Evolutionary conservation across 169 alveolate genomes (phyloP), one percentile per base, ranked within the genome.

Genomic region (Plasmodium sp.): DNA sequence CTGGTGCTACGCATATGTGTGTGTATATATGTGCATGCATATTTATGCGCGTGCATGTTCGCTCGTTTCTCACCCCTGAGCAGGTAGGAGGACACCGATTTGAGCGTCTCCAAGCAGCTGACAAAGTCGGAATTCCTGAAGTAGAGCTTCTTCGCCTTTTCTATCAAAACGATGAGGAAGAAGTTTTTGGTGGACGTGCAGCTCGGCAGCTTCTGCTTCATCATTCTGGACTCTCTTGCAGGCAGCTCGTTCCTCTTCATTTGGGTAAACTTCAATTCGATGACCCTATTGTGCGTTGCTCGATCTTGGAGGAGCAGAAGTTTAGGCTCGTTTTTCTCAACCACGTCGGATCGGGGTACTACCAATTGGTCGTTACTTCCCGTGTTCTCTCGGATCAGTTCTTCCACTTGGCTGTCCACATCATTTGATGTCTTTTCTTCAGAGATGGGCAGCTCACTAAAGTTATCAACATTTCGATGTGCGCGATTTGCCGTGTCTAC

Each of bases 141-240:
- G 81, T 75, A 86, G 33, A 74, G 81, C 45, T 86, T 86, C 72
- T 86, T 86, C 9, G 93, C 93, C 72, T 86, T 86, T 86, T 86
- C 93, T 36, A 86, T 86, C 81, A 86, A 22, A 7, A 86, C 71
- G 62, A 86, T 86, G 43, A 86, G 81, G 62, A 86, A 86, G 83
- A 86, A 86, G 34, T 86, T 86, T 56, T 86, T 86, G 45, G 93
- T 86, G 43, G 93, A 86, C 43, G 93, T 51, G 39, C 58, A 86
- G 39, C 45, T 77, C 27, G 93, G 58, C 27, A 74, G 18, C 27
- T 83, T 51, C 72, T 86, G 58, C 48, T 86, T 86, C 45, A 86
- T 16, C 77, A 75, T 86, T 79, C 93, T 86, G 12, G 93, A 75
- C 39, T 86, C 93, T 51, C 93, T 86, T 75, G 93, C 93, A 45